Conservation (phyloP, 1,139 yeast species). For the Saccharomyces hybrid region DNA sequence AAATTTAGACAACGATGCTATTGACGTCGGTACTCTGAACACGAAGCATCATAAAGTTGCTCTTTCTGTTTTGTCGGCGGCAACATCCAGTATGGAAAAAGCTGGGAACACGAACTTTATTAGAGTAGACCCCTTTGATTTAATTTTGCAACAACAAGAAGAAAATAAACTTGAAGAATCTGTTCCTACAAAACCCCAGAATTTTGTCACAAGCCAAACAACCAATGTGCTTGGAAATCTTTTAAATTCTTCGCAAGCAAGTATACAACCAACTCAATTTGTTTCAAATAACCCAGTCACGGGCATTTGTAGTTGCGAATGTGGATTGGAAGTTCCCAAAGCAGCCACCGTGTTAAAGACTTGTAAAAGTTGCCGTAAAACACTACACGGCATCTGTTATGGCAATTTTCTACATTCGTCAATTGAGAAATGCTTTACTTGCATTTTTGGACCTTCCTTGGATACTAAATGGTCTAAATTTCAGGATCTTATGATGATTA, state of each 20-base stretch:
- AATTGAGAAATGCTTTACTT: constrained; percentile 23
- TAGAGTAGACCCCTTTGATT: constrained; percentile 31
- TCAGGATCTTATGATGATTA: constrained; percentile 23
- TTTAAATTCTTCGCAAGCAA: constrained; percentile 24
- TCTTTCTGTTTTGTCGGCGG: constrained; percentile 21
- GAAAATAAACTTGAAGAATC: constrained; percentile 4
- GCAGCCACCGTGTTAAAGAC: constrained; percentile 9
- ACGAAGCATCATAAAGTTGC: constrained; percentile 23
- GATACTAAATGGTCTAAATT: constrained; percentile 17
- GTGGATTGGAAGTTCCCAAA: constrained; percentile 20
- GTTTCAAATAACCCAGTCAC: not conserved
- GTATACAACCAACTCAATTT: constrained; percentile 29
- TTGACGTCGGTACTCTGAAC: constrained; percentile 24
- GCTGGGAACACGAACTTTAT: constrained; percentile 7
- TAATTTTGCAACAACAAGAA: not conserved
- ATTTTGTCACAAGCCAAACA: constrained; percentile 28
- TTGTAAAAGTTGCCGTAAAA: constrained; percentile 26
- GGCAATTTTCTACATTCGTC: constrained; percentile 15
- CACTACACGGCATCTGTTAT: constrained; percentile 31
- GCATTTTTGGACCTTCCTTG: constrained; percentile 22
- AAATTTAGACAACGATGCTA: constrained; percentile 14
- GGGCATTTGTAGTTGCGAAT: constrained; percentile 25
- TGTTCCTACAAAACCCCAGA: not conserved
- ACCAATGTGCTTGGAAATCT: constrained; percentile 27
- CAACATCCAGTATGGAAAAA: constrained; percentile 8